These are phyloP conservation scores for Actinomucor elegans DNA, from an alignment of 371 early-diverging fungal species.

Conservation along the genomic window DNA sequence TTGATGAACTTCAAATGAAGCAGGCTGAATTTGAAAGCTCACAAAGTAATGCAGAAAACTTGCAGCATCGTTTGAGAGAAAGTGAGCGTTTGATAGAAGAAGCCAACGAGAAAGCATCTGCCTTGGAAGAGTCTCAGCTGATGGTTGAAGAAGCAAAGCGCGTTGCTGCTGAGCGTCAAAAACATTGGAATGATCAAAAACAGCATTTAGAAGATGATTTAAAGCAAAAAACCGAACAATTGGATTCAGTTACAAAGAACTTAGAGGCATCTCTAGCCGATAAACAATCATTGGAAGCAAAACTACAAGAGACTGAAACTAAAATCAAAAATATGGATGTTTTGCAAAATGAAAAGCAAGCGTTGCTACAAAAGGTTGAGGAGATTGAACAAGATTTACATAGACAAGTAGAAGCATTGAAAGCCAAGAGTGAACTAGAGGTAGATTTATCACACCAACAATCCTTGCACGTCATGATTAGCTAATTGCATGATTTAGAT, in stretches of 20 bases:
- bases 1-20: slow-evolving; percentile 64
- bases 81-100: slow-evolving; percentile 52
- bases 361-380: slow-evolving; percentile 27
- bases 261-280: neutral
- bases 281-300: slow-evolving; percentile 27
- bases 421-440: slow-evolving; percentile 8
- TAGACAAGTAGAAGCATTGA: slow-evolving; percentile 19
- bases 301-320: slow-evolving; percentile 23
- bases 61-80: slow-evolving; percentile 55
- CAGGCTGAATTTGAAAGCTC: slow-evolving; percentile 74
- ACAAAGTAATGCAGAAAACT: slow-evolving; percentile 59
- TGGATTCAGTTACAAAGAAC: neutral
- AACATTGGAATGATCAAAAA: slow-evolving; percentile 30
- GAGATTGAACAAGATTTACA: slow-evolving; percentile 19
- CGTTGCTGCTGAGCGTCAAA: slow-evolving; percentile 33
- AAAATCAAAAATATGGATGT: slow-evolving; percentile 28
- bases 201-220: slow-evolving; percentile 20
- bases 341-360: slow-evolving; percentile 33
- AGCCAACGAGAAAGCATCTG: slow-evolving; percentile 48
- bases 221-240: slow-evolving; percentile 2
- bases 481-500: no score
- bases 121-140: slow-evolving; percentile 47
- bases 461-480: neutral
- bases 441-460: neutral
- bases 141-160: slow-evolving; percentile 24